Evolutionary conservation across 225 moss, liverwort and hornwort species (phyloP), one percentile per base, ranked within the genome.

Genomic region (Climacium dendroides): DNA sequence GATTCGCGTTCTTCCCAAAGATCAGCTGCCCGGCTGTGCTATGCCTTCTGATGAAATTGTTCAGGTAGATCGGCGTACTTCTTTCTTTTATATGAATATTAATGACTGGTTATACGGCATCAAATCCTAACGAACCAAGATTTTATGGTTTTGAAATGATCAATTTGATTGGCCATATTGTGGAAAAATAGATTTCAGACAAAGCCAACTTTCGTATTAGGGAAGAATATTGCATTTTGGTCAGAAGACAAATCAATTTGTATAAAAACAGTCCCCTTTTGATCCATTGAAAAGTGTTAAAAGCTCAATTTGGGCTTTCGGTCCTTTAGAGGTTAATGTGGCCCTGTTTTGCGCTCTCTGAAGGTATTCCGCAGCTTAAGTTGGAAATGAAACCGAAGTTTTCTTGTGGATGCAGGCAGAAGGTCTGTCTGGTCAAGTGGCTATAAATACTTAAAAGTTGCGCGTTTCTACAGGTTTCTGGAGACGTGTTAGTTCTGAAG

Each of bases 1-100:
- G 93, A 99, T 99, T 90, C 94, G 98, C 15, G 95, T 99, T 86
- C 94, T 99, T 32, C 97, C 98, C 13, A 99, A 96, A 91, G 98
- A 97, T 37, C 98, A 99, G 92, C 94, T 99, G 19, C 97, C 98
- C 29, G 94, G 91, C 25, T 99, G 98, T 89, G 98, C 98, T 83
- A 92, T 74, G 14, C 96, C 94, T 30, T 90, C 96, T 71, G 98
- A 99, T 90, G 98, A 99, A 93, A 95, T 99, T 75, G 98, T 99
- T 65, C 98, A 99, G 97, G 98, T 97, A 88, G 84, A 73, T 76
- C 26, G 82, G 43, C 78, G 15, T 25, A 60, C 26, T 29, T 83
- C 18, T 55, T n/a, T 78, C 29, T 65, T 24, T 11, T 29, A n/a
- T 34, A 30, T 34, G 32, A 74, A 65, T 65, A 22, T 50, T 50